Percentiles rank a stretch among this genome's conserved stretches.
Evolutionary conservation across 306 rosid genomes (phyloP).

Genomic region (Cucurbita pepo): DNA sequence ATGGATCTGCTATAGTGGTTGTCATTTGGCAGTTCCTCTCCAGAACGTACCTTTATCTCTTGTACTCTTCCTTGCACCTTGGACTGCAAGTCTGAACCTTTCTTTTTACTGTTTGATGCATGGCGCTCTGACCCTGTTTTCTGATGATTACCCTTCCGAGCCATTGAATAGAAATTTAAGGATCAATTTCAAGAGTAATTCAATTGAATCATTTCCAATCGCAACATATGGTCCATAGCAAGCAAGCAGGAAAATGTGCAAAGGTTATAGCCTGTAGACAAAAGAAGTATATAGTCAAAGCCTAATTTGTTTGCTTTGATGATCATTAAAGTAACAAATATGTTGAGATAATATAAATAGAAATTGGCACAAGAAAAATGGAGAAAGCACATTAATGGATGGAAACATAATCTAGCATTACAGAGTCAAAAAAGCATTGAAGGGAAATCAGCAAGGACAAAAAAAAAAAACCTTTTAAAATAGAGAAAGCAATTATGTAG

Average conservation of each 20-base stretch:
- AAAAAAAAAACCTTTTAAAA: neutral
- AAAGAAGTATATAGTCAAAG: neutral
- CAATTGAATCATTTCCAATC: constrained; percentile 14
- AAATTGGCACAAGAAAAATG: neutral
- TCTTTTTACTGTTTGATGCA: constrained; percentile 36
- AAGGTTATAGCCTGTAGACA: neutral
- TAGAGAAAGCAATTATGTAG: neutral
- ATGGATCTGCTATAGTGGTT: constrained; percentile 18
- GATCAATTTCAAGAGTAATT: constrained; percentile 1
- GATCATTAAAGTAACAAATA: neutral
- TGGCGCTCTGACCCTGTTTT: constrained; percentile 55
- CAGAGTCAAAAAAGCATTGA: neutral
- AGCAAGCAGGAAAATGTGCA: neutral
- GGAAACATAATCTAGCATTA: neutral
- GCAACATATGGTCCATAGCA: neutral
- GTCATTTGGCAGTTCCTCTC: constrained; percentile 39
- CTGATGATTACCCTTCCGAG: constrained; percentile 85
- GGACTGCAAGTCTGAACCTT: constrained; percentile 25
- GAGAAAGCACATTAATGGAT: neutral
- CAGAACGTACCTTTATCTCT: constrained; percentile 39
- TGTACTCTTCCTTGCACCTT: constrained; percentile 33
- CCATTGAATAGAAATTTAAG: constrained; percentile 32
- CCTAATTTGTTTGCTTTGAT: neutral
- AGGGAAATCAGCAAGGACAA: neutral
- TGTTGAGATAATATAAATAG: neutral